phyloP scores from a whole-genome alignment of 2,329 filamentous ascomycete species.

The Arachnopeziza araneosa region DNA sequence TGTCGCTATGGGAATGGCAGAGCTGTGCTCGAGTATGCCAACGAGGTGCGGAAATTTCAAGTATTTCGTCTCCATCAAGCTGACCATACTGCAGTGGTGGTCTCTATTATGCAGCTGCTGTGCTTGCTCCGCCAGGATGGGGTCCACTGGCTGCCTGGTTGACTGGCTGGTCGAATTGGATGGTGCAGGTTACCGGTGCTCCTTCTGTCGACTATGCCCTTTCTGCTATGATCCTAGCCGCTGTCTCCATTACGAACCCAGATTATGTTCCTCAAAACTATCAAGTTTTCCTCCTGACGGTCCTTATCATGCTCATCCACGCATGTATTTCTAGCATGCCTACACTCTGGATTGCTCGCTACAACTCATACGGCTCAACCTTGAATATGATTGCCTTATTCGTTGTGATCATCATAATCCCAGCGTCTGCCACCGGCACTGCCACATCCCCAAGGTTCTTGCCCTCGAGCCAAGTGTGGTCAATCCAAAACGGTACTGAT shows the following conservation, averaged over 20 bases:
- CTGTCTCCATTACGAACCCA: constrained; percentile 62
- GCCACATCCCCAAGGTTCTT: constrained; percentile 53
- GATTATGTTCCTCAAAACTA: constrained; percentile 58
- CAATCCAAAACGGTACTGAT: constrained; percentile 61
- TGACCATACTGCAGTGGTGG: constrained; percentile 45
- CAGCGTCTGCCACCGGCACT: constrained; percentile 41
- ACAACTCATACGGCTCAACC: constrained; percentile 64
- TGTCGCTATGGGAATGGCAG: constrained; percentile 64
- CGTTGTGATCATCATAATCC: constrained; percentile 63
- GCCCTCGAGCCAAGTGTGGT: constrained; percentile 55
- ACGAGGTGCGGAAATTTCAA: constrained; percentile 41
- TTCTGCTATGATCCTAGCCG: constrained; percentile 65
- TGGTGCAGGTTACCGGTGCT: constrained; percentile 60
- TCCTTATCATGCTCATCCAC: constrained; percentile 63
- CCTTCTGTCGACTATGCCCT: constrained; percentile 63
- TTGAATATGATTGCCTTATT: constrained; percentile 66
- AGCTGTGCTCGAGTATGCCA: constrained; percentile 68
- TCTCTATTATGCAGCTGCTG: constrained; percentile 68
- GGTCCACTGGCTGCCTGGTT: constrained; percentile 64
- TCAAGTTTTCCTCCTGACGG: constrained; percentile 63
- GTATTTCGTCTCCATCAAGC: background rate
- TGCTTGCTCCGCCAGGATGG: constrained; percentile 60
- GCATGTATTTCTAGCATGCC: constrained; percentile 63
- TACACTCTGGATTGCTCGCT: constrained; percentile 62
- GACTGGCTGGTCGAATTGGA: constrained; percentile 67